These are phyloP conservation scores for Rosa chinensis DNA, from an alignment of 306 rosid genomes.

Conservation along the genomic window DNA sequence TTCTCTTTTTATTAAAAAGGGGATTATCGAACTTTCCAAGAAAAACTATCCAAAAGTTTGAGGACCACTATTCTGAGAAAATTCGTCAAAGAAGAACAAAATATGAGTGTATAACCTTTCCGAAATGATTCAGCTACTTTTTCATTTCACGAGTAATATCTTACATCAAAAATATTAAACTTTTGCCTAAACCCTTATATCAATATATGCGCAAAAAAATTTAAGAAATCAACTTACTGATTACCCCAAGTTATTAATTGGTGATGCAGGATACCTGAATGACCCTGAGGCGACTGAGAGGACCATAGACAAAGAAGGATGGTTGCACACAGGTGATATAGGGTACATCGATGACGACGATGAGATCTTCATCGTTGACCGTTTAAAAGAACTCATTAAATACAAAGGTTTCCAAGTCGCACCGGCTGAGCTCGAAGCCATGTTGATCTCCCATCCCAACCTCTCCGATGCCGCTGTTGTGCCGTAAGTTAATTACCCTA, in stretches of 20 bases:
- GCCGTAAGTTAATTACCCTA: conserved; percentile 39
- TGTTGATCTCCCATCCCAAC: conserved; percentile 59
- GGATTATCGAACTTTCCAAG: neutral
- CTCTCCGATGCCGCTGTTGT: conserved; percentile 81
- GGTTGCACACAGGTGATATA: conserved; percentile 84
- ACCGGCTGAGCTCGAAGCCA: conserved; percentile 87
- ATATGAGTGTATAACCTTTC: too few species aligned
- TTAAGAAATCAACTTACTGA: neutral
- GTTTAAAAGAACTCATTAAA: conserved; percentile 79
- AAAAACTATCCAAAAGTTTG: neutral
- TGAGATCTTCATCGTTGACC: conserved; percentile 71
- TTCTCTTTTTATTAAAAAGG: neutral
- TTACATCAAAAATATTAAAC: too few species aligned
- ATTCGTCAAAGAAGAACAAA: too few species aligned
- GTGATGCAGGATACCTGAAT: conserved; percentile 60
- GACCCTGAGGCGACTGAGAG: conserved; percentile 68
- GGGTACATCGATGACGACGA: conserved; percentile 67
- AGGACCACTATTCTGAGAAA: neutral
- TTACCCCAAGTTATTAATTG: neutral
- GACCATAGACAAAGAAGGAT: conserved; percentile 67
- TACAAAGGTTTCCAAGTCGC: conserved; percentile 90
- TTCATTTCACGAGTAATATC: too few species aligned
- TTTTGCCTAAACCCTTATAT: too few species aligned
- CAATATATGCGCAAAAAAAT: too few species aligned
- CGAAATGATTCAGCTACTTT: too few species aligned